phyloP scores from a whole-genome alignment of 2,329 filamentous ascomycete genomes.

The Penicillium sp. region DNA sequence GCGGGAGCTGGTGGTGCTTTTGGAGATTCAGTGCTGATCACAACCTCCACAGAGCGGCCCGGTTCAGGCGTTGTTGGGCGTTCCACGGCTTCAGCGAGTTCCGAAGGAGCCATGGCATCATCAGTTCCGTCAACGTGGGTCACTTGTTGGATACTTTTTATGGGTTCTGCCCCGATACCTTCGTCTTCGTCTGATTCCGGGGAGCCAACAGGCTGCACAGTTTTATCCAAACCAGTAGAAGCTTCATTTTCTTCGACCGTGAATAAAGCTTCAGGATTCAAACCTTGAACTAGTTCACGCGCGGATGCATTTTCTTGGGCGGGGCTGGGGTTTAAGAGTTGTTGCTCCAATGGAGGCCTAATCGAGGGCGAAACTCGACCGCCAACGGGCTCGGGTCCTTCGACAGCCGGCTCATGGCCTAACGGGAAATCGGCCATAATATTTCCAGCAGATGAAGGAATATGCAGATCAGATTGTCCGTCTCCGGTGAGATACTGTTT shows the following conservation, averaged over 20 bases:
- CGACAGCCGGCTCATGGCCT: not conserved
- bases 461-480: not conserved
- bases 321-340: slow-evolving; percentile 18
- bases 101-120: not conserved
- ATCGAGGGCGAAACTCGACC: not conserved
- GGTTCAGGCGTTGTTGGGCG: not conserved
- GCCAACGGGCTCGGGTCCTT: not conserved
- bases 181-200: not conserved
- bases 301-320: slow-evolving; percentile 16
- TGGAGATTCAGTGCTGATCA: not conserved
- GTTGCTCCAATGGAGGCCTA: slow-evolving; percentile 1
- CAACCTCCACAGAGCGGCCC: not conserved
- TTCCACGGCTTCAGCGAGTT: not conserved
- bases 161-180: not conserved
- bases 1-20: slow-evolving; percentile 1
- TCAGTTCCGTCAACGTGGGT: not conserved
- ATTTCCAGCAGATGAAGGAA: not conserved
- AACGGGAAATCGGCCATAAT: not conserved
- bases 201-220: not conserved
- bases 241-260: not conserved
- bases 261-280: too few species aligned
- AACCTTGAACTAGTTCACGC: not conserved
- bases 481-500: not conserved
- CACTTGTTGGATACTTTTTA: not conserved
- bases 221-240: not conserved